Evolutionary conservation across 2,329 filamentous ascomycete genomes (phyloP), one percentile per base, ranked within the genome.

Genomic region (Beauveria asiatica): DNA sequence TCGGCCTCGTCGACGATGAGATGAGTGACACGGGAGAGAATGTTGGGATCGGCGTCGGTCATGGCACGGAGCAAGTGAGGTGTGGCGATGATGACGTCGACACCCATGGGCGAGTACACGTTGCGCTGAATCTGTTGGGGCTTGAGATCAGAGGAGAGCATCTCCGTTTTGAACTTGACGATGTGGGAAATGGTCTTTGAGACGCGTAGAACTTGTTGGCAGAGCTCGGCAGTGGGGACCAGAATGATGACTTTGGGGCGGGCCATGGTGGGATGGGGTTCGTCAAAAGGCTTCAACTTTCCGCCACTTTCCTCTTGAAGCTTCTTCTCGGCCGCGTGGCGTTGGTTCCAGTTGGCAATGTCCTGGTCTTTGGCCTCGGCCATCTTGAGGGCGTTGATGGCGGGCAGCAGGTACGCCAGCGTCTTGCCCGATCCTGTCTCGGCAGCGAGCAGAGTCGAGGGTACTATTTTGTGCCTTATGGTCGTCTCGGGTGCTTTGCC

Each of bases 391-490:
- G 90, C 89, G 73, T 99, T 86, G 57, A 99, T 79, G 17, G 87
- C 82, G 0, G 94, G 95, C 5, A 97, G 75, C 5, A 97, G 78
- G 70, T 99, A 99, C 9, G 94, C 91, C 63, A 99, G 78, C 1
- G 94, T 99, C 78, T 99, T 99, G 62, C 94, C 94, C 0, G 94
- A 97, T 13, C 94, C 94, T 0, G 94, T 99, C 78, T 99, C 94
- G 11, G 94, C 94, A 4, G 94, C 94, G 54, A 99, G 80, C 13
- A 99, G 80, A 69, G 90, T 97, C 1, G 73, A 73, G n/a, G 57
- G 50, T 8, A 59, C 49, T 8, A 33, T 59, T 6, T 19, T 42
- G 9, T 49, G 49, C 16, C 10, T 23, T 9, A 48, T 30, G 19
- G 49, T 53, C 45, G 67, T 63, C 33, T 37, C 55, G 64, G 62